phyloP scores from a whole-genome alignment of 2,329 filamentous ascomycete species.

The Didymella lethalis region DNA sequence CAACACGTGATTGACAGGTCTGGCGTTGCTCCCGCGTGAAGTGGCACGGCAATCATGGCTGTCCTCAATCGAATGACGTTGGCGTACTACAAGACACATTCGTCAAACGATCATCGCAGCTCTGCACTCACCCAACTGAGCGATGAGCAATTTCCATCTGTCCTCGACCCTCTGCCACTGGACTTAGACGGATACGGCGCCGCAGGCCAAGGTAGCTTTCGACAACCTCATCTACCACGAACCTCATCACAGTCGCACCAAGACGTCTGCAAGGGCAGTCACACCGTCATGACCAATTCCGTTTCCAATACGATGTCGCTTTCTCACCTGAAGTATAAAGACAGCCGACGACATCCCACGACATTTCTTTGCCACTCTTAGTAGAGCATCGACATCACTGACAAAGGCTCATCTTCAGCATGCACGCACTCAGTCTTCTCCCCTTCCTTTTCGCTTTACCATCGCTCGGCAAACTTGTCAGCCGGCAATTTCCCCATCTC shows the following conservation, averaged over 20 bases:
- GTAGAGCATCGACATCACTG: neutral
- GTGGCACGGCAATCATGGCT: constrained; percentile 1
- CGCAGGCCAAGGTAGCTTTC: neutral
- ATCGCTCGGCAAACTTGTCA: constrained; percentile 24
- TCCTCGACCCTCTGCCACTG: constrained; percentile 1
- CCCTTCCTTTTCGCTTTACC: constrained; percentile 28
- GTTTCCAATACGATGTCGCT: neutral
- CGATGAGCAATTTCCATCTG: neutral
- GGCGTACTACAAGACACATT: neutral
- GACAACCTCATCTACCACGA: neutral
- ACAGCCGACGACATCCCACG: neutral
- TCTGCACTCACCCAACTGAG: neutral
- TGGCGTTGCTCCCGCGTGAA: neutral
- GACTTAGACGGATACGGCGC: neutral
- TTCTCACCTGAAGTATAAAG: constrained; percentile 18
- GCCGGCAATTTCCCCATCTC: constrained; percentile 42
- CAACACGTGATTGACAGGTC: constrained; percentile 25
- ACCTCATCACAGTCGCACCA: constrained; percentile 20
- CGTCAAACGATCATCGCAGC: neutral
- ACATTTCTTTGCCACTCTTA: neutral
- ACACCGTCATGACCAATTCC: constrained; percentile 1
- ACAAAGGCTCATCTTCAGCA: constrained; percentile 9
- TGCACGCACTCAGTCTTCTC: constrained; percentile 34
- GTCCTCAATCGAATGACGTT: neutral
- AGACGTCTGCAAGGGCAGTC: constrained; percentile 21